phyloP scores from a whole-genome alignment of 2,329 filamentous ascomycete genomes.

The Rachicladosporium sp. region DNA sequence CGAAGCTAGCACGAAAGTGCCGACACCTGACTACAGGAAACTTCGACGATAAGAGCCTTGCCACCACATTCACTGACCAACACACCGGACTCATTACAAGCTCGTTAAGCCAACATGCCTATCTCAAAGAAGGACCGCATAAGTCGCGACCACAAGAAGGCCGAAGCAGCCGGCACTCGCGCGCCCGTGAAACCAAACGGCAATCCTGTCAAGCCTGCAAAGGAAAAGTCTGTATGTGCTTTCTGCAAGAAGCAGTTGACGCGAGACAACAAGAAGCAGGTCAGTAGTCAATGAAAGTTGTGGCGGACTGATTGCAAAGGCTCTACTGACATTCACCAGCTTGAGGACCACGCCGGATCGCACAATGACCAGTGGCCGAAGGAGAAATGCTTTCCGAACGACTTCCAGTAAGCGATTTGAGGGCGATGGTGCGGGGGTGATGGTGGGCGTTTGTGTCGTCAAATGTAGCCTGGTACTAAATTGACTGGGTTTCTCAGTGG shows the following conservation, averaged over 20 bases:
- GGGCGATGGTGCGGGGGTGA: too few species aligned
- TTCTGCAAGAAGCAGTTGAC: conserved; percentile 20
- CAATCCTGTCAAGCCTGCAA: conserved; percentile 42
- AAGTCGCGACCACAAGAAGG: conserved; percentile 44
- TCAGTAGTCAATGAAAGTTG: too few species aligned
- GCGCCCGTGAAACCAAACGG: conserved; percentile 43
- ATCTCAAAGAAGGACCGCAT: conserved; percentile 41
- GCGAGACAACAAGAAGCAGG: conserved; percentile 12
- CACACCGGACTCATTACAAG: too few species aligned
- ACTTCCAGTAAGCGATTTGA: conserved; percentile 21
- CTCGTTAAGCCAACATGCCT: conserved; percentile 26
- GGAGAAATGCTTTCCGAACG: conserved; percentile 47
- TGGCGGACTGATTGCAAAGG: too few species aligned
- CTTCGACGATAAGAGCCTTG: too few species aligned
- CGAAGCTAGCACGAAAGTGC: too few species aligned
- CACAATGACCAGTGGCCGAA: conserved; percentile 43
- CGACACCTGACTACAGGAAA: too few species aligned
- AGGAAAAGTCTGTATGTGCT: conserved; percentile 35
- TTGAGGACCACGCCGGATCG: conserved; percentile 41
- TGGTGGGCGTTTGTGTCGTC: too few species aligned
- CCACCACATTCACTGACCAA: too few species aligned
- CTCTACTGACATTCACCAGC: conserved; percentile 15
- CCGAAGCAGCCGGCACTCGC: conserved; percentile 42
- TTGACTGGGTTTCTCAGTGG: too few species aligned
- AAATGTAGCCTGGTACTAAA: too few species aligned